Base-by-base conservation (phyloP, 2,329 filamentous ascomycete genomes). In the Xylaria multiplex region DNA sequence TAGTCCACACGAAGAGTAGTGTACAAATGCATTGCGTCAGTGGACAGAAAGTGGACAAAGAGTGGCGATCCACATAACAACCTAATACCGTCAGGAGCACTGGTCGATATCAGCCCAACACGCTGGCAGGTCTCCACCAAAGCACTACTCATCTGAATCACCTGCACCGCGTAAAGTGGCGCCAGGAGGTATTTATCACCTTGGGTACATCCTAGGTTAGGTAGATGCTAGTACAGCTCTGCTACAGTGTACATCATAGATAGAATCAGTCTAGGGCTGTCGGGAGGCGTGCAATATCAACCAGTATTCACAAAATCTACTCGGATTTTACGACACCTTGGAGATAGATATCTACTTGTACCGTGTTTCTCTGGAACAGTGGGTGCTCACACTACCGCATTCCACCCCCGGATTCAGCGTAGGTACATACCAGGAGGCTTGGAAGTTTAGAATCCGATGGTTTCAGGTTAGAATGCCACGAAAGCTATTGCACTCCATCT, bases 141-240 rank as follows among this genome's bases (percentile, higher is more conserved):
- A 56, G 40, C 43, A 55, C 32, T 46, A 46, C 30, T 48, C 57
- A 45, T 53, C 30, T 46, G 32, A 43, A 62, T 62, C 52, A 65
- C 62, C 57, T 65, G 57, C 56, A 48, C 59, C 19, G 42, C 64
- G 14, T 55, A 49, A 59, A 62, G 59, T 59, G 59, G 64, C 64
- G 54, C 59, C 64, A 62, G 48, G 46, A 19, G 19, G 19, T 19
- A 19, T 19, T 19, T 37, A 50, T 11, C 46, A 30, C 27, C 32
- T 37, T 37, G 11, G 35, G 35, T 37, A 27, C 5, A 8, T 37
- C 9, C 52, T 13, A 16, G 30, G 35, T 37, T 37, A 37, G 6
- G 35, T 37, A 37, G 35, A 13, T 37, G 11, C 43, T 27, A 27
- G 27, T 27, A 40, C 14, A 40, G 46, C 24, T 6, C 11, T 27